Base-by-base conservation (phyloP, 495 filamentous ascomycete species). In the Cercophora sp. region DNA sequence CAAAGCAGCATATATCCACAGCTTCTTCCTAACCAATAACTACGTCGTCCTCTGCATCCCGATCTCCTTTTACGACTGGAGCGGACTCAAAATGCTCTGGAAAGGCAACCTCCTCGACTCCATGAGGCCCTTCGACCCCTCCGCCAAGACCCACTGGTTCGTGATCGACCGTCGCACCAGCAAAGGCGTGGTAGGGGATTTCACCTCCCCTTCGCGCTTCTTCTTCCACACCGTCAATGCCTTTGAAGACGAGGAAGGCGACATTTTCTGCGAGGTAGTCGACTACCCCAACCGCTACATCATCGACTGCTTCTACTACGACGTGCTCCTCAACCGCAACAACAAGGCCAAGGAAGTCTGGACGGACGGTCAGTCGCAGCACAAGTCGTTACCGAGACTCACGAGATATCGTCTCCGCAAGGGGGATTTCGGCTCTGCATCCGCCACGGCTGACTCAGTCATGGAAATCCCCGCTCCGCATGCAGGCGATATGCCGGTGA, bases 191-290 rank as follows among this genome's bases (percentile, higher is more conserved):
- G 73, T 87, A 1, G 81, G 73, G 4, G 74, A 66, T 15, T 85
- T 79, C 59, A 76, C 84, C 24, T 81, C 72, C 20, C 70, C 72
- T 0, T 75, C 83, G 0, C 83, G 85, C 49, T 92, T 89, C 71
- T 81, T 77, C 65, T 91, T 91, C 67, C 86, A 92, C 68, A 78
- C 82, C 4, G 71, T 88, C 59, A 91, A 91, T 57, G 78, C 86
- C 0, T 91, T 82, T 67, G 82, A 89, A 54, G 80, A 87, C 49
- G 50, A 43, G 0, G 50, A 67, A 9, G 65, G 66, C 1, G 52
- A 58, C 9, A 37, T 55, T 15, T 65, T 83, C 18, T 78, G 78
- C 46, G 86, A 88, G 39, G 54, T 83, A 1, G 62, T 79, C 20
- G 65, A 69, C 15, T 84, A 84, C 53, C 71, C 77, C 1, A 80